phyloP scores from a whole-genome alignment of 108 stramenopile species.

The Epithemia pelagica region DNA sequence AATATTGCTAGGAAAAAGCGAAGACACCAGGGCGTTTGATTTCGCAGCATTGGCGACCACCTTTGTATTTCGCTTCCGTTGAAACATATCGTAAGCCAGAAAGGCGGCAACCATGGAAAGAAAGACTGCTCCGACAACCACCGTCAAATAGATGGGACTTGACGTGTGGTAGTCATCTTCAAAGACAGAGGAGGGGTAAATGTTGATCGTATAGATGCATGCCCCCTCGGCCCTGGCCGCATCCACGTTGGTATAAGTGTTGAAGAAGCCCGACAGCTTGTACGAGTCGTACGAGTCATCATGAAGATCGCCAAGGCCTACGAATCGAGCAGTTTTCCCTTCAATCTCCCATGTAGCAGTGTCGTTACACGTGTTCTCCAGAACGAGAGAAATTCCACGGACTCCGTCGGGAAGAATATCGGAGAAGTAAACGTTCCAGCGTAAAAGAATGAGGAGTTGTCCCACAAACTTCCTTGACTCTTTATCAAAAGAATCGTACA shows the following conservation, averaged over 20 bases:
- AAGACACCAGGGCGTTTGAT: background rate
- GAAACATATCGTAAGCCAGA: background rate
- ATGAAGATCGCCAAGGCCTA: background rate
- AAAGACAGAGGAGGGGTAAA: conserved; percentile 1
- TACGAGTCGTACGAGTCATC: background rate
- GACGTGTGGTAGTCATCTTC: background rate
- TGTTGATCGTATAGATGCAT: background rate
- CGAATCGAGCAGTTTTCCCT: background rate
- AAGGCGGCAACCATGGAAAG: background rate
- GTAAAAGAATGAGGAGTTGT: no score
- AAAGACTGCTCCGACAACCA: background rate
- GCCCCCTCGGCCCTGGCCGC: no score
- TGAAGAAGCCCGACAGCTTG: background rate
- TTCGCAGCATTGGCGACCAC: background rate
- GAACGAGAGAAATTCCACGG: conserved; percentile 1
- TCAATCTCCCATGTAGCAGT: conserved; percentile 1
- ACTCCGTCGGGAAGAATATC: conserved; percentile 15
- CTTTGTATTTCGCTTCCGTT: background rate
- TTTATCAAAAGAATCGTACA: no score
- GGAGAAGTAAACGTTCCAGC: no score
- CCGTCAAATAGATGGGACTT: background rate
- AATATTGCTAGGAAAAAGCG: conserved; percentile 7
- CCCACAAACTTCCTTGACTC: no score
- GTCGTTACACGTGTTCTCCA: conserved; percentile 13
- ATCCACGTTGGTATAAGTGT: no score